phyloP scores from a whole-genome alignment of 768 basidiomycete genomes.

The Artomyces pyxidatus region DNA sequence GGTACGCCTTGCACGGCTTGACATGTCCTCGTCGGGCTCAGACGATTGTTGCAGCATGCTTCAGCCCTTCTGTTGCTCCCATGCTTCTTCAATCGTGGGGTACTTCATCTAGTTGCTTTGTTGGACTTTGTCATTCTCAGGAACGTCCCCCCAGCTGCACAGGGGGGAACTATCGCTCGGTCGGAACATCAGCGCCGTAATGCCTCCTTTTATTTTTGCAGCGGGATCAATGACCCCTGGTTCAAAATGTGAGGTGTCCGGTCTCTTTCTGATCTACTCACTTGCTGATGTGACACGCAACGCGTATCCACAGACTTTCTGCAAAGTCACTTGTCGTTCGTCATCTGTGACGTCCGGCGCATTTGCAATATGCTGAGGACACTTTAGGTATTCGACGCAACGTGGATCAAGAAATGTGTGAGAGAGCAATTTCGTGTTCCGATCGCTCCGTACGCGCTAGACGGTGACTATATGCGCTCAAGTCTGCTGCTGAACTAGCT shows the following conservation, averaged over 20 bases:
- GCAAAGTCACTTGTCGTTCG: background rate
- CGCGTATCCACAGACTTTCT: background rate
- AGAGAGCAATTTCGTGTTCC: background rate
- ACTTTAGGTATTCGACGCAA: constrained; percentile 1
- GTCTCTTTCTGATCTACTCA: background rate
- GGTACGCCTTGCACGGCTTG: no score
- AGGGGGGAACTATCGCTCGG: constrained; percentile 7
- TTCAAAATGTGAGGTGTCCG: constrained; percentile 1
- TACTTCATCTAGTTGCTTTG: background rate
- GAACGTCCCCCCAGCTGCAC: background rate
- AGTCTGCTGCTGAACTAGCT: no score
- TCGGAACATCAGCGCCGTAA: constrained; percentile 1
- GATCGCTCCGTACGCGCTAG: constrained; percentile 1
- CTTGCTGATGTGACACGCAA: background rate
- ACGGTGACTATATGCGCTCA: background rate
- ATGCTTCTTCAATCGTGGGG: background rate
- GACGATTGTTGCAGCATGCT: constrained; percentile 9
- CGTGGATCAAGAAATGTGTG: background rate
- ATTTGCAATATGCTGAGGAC: no score
- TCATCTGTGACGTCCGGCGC: no score
- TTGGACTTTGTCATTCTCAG: background rate
- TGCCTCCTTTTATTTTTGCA: constrained; percentile 9
- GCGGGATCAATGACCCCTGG: constrained; percentile 8
- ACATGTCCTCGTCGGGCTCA: no score
- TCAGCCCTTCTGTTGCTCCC: constrained; percentile 5